phyloP scores from a whole-genome alignment of 176 grass and related monocot genomes.

The Canna indica region DNA sequence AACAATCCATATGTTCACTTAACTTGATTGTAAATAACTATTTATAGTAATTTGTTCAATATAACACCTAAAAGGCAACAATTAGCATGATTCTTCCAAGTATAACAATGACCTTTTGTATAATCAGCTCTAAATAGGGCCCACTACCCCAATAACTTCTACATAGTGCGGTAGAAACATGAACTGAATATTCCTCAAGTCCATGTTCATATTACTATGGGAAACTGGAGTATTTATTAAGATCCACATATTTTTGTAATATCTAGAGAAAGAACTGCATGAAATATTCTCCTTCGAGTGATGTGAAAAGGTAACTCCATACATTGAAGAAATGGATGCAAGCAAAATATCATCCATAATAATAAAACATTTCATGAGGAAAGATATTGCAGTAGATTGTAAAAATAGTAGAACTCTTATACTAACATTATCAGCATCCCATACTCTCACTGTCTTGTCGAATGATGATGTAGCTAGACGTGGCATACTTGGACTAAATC shows the following conservation, averaged over 20 bases:
- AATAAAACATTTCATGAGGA: not conserved
- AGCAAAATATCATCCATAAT: not conserved
- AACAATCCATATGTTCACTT: too few relatives aligned
- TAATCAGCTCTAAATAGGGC: too few relatives aligned
- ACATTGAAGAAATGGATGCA: not conserved
- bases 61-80: not conserved
- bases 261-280: not conserved
- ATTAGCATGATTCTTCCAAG: not conserved
- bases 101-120: not conserved
- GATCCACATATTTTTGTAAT: not conserved
- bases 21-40: too few relatives aligned
- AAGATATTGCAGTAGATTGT: not conserved
- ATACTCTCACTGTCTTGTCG: slow-evolving; percentile 24
- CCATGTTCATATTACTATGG: not conserved
- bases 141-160: too few relatives aligned
- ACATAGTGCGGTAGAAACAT: not conserved
- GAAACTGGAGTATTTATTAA: not conserved
- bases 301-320: not conserved
- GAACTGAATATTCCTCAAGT: not conserved
- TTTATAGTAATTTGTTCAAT: too few relatives aligned
- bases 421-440: slow-evolving; percentile 24
- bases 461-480: slow-evolving; percentile 16
- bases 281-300: not conserved
- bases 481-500: slow-evolving; percentile 16
- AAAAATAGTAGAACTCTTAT: not conserved